These are phyloP conservation scores for Mortierella sp. DNA, from an alignment of 371 early-diverging fungal genomes.

Conservation along the genomic window DNA sequence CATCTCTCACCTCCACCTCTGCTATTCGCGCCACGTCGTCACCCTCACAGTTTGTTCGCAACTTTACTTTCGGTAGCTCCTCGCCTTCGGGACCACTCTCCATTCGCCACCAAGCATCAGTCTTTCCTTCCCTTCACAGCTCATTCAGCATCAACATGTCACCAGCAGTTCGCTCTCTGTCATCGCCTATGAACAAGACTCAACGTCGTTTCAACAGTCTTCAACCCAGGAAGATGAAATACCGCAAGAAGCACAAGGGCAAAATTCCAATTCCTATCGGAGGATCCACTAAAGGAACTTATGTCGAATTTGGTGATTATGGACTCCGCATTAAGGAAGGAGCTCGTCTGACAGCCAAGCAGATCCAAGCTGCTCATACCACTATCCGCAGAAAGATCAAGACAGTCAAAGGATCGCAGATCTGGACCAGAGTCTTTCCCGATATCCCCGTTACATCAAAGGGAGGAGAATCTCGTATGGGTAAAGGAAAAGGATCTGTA, in stretches of 20 bases:
- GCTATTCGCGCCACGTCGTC: conserved; percentile 3
- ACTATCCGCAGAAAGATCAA: conserved; percentile 86
- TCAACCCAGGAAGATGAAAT: conserved; percentile 84
- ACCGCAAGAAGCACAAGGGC: conserved; percentile 92
- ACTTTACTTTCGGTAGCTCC: conserved; percentile 32
- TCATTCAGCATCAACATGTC: conserved; percentile 12
- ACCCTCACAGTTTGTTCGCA: conserved; percentile 42
- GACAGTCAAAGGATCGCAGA: conserved; percentile 86
- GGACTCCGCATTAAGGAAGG: conserved; percentile 91
- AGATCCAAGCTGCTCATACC: conserved; percentile 84
- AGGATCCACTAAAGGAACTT: conserved; percentile 89
- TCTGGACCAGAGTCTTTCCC: conserved; percentile 93
- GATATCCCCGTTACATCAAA: conserved; percentile 94
- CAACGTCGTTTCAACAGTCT: conserved; percentile 70
- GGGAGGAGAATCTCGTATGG: conserved; percentile 96
- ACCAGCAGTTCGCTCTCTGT: conserved; percentile 38
- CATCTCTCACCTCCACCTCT: not conserved
- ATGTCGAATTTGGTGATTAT: conserved; percentile 90
- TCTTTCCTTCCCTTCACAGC: conserved; percentile 34
- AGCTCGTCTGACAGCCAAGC: conserved; percentile 84
- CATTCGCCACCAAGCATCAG: conserved; percentile 42
- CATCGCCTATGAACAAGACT: conserved; percentile 47
- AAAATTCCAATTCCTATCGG: conserved; percentile 85
- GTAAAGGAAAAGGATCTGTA: conserved; percentile 96
- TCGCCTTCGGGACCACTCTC: conserved; percentile 27